A percentile compares a stretch with the other conserved stretches of the same genome.
These are phyloP conservation scores for Diaporthe citrichinensis DNA, from an alignment of 2,329 filamentous ascomycete genomes.

Conservation along the genomic window DNA sequence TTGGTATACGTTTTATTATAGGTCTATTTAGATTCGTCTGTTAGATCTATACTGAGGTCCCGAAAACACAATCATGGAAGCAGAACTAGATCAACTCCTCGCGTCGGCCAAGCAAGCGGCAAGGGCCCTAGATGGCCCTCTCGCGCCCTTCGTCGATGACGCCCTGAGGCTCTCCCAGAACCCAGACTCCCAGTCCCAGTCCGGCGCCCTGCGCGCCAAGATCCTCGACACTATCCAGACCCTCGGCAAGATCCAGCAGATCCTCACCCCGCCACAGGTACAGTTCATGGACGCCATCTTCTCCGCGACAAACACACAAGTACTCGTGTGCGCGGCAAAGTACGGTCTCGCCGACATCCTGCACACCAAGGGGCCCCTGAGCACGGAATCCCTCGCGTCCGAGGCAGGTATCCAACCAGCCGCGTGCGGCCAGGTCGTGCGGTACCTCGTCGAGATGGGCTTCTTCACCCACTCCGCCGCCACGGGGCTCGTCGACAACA, in stretches of 20 bases:
- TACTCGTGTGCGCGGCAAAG: conserved; percentile 5
- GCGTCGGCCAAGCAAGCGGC: neutral
- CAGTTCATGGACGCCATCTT: conserved; percentile 22
- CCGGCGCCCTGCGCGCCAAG: neutral
- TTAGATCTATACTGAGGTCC: neutral
- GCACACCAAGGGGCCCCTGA: neutral
- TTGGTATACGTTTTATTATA: neutral
- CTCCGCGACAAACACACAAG: conserved; percentile 2
- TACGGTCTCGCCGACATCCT: conserved; percentile 9
- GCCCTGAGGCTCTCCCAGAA: conserved; percentile 12
- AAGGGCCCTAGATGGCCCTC: neutral
- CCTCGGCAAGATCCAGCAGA: conserved; percentile 3
- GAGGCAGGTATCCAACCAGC: neutral
- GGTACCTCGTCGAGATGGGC: conserved; percentile 19
- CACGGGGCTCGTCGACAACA: conserved; percentile 52
- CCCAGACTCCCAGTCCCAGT: conserved; percentile 12
- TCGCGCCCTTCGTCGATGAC: neutral
- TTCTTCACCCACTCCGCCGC: conserved; percentile 51
- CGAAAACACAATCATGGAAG: neutral
- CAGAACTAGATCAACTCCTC: conserved; percentile 3
- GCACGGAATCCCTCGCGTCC: neutral
- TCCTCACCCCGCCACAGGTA: neutral
- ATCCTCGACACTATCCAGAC: conserved; percentile 19
- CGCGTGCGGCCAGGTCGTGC: conserved; percentile 6
- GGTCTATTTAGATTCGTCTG: neutral